A percentile compares a stretch with the other conserved stretches of the same genome.
These are phyloP conservation scores for Cyclospora cayetanensis DNA, from an alignment of 169 alveolate genomes.

Conservation along the genomic window DNA sequence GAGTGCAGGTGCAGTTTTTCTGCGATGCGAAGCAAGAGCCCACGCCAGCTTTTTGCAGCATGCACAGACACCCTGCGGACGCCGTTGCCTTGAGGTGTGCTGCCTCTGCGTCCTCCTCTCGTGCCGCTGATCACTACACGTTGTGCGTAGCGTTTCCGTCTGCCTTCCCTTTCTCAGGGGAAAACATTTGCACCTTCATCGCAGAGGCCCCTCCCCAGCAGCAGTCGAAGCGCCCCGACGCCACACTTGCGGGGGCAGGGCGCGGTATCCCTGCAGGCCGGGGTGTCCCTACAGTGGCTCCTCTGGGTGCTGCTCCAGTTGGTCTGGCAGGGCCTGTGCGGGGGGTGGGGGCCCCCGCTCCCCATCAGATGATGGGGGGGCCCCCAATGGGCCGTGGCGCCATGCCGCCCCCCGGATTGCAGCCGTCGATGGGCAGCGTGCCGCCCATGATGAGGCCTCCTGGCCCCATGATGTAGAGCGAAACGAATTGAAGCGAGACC, in stretches of 20 bases:
- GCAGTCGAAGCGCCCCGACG: slow-evolving; percentile 40
- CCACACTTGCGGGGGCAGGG: slow-evolving; percentile 20
- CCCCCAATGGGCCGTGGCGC: slow-evolving; percentile 29
- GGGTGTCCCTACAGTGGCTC: slow-evolving; percentile 51
- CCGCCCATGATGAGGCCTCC: slow-evolving; percentile 45
- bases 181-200: slow-evolving; percentile 95
- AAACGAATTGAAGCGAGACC: too few relatives aligned
- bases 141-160: background rate
- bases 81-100: too few relatives aligned
- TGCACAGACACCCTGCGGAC: too few relatives aligned
- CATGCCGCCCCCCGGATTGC: background rate
- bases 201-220: slow-evolving; percentile 95
- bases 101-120: background rate
- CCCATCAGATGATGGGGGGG: slow-evolving; percentile 34
- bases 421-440: slow-evolving; percentile 5
- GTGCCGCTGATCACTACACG: background rate
- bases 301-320: slow-evolving; percentile 67
- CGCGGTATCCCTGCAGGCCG: slow-evolving; percentile 63
- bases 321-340: slow-evolving; percentile 74
- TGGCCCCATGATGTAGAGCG: background rate
- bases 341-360: slow-evolving; percentile 74
- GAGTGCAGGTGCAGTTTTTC: too few relatives aligned
- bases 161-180: slow-evolving; percentile 80
- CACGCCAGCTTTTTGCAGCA: too few relatives aligned
- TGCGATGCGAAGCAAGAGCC: too few relatives aligned